Base-by-base conservation (phyloP, 208 protist species). In the Acanthamoeba healyi region DNA sequence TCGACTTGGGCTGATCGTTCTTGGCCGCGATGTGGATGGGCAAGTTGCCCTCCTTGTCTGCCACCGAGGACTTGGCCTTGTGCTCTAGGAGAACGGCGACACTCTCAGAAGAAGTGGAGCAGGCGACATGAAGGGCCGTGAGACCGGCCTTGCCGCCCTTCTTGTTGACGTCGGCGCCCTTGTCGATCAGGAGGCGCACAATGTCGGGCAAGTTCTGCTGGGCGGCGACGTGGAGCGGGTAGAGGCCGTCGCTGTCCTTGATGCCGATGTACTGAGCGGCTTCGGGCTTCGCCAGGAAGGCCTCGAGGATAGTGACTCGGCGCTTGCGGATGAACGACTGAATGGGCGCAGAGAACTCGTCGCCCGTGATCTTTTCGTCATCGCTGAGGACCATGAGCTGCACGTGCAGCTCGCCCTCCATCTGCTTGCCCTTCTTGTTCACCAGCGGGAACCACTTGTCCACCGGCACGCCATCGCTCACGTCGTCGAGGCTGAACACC, bases 271-370 rank as follows among this genome's bases (percentile, higher is more conserved):
- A 86, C 42, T 86, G 15, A 38, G 17, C 54, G 26, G n/a, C 29
- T 56, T 92, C 40, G 32, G 70, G 38, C 38, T 74, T 63, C 7
- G 36, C 58, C 51, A 92, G 38, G 17, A 92, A 34, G 56, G 34
- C 58, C 36, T 92, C 56, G 24, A 92, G 24, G 38, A 92, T 92
- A 10, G 5, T 22, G 12, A 92, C 40, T 9, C 29, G 17, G 22
- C 86, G 86, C 56, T 92, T 92, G 86, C 86, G 86, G 17, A 92
- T 92, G 61, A 92, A 92, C 6, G 86, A 46, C 40, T 92, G 86
- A 24, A 92, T 63, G 34, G 86, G 86, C 56, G 49, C 34, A 7
- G 86, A 40, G 36, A 92, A 92, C 86, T 92, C 86, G 36, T 92
- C 86, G 86, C 86, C 86, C 9, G 38, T 49, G 34, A 92, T 34